A percentile compares a stretch with the other conserved stretches of the same genome.
Conservation (phyloP, 176 grass and related monocot genomes). For the Bromus sterilis region DNA sequence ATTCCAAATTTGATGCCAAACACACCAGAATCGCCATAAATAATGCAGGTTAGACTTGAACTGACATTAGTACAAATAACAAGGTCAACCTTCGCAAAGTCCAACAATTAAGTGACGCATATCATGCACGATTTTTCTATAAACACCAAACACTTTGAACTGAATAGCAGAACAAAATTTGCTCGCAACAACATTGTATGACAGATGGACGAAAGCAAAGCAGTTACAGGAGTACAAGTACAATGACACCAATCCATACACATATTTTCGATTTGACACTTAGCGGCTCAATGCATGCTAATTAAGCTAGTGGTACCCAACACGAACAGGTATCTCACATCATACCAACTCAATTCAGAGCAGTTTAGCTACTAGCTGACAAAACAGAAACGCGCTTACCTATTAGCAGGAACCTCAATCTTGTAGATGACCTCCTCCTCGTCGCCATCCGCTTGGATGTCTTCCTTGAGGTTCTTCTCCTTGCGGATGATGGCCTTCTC, state of each 20-base stretch:
- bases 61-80: background rate
- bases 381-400: slow-evolving; percentile 27
- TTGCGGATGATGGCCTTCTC: slow-evolving; percentile 92
- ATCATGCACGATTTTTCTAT: background rate
- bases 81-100: background rate
- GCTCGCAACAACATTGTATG: background rate
- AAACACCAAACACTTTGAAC: background rate
- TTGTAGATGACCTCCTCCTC: slow-evolving; percentile 98
- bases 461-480: slow-evolving; percentile 79
- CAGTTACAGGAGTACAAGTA: no score
- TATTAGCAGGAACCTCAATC: slow-evolving; percentile 84
- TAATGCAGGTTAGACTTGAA: background rate
- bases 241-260: background rate
- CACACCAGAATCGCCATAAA: background rate
- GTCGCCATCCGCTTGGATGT: slow-evolving; percentile 36
- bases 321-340: background rate
- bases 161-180: background rate
- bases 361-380: background rate
- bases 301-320: background rate
- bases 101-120: background rate
- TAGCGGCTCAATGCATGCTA: slow-evolving; percentile 1
- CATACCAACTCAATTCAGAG: background rate
- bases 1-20: background rate
- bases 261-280: background rate
- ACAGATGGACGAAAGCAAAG: background rate